Evolutionary conservation across 2,329 filamentous ascomycete species (phyloP).

Genomic region (Thelonectria blattea): DNA sequence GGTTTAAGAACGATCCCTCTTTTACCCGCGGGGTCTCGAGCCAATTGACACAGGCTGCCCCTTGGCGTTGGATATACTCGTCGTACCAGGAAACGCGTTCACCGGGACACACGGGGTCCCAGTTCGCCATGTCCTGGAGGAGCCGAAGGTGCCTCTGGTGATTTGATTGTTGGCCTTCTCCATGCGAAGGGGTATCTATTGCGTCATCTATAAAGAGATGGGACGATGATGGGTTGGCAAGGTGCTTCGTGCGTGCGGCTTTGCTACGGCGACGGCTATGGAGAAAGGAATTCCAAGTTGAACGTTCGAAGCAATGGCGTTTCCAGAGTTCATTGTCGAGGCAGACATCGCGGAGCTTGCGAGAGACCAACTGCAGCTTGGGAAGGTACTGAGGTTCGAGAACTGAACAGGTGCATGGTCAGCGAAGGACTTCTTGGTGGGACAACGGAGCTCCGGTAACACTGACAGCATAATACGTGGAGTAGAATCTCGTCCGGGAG

Average conservation of each 20-base stretch:
- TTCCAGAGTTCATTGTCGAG: slow-evolving; percentile 83
- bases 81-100: slow-evolving; percentile 85
- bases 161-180: slow-evolving; percentile 29
- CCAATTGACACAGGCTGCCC: slow-evolving; percentile 77
- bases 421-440: slow-evolving; percentile 17
- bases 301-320: slow-evolving; percentile 73
- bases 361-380: slow-evolving; percentile 72
- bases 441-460: slow-evolving; percentile 24
- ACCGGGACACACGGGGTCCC: slow-evolving; percentile 77
- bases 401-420: slow-evolving; percentile 37
- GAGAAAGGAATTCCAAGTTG: slow-evolving; percentile 68
- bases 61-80: slow-evolving; percentile 85
- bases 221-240: not conserved
- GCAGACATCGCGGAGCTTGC: slow-evolving; percentile 67
- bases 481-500: slow-evolving; percentile 70
- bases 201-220: slow-evolving; percentile 8
- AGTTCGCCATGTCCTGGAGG: slow-evolving; percentile 71
- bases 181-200: slow-evolving; percentile 27
- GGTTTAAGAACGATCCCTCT: slow-evolving; percentile 50
- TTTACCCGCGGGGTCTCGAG: slow-evolving; percentile 65
- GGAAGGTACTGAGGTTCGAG: slow-evolving; percentile 56
- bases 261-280: slow-evolving; percentile 47
- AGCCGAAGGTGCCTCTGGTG: slow-evolving; percentile 31
- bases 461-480: slow-evolving; percentile 67
- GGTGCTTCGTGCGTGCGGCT: slow-evolving; percentile 32